Conservation (phyloP, 1,284 basidiomycete genomes). For the Amylostereum areolatum region DNA sequence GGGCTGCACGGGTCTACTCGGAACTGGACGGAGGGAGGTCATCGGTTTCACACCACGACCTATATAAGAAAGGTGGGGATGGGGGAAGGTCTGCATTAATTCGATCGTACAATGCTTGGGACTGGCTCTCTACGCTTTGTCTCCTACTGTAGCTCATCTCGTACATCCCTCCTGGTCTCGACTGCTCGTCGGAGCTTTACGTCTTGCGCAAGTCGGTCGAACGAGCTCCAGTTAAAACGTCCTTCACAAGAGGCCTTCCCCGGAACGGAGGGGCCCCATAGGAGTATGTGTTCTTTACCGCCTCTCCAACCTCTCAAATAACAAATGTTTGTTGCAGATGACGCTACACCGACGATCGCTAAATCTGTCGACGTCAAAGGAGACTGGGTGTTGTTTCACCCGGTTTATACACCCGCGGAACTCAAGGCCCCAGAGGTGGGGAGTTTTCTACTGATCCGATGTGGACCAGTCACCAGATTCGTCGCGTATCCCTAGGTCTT, state of each 20-base stretch:
- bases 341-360: constrained; percentile 1
- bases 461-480: not conserved
- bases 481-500: constrained; percentile 47
- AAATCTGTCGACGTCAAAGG: constrained; percentile 37
- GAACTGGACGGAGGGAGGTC: no score
- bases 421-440: constrained; percentile 68
- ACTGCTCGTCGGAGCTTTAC: constrained; percentile 3
- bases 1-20: no score
- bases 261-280: constrained; percentile 27
- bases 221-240: constrained; percentile 5
- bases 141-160: not conserved
- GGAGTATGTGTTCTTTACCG: constrained; percentile 19
- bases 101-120: no score
- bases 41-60: no score
- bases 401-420: constrained; percentile 75
- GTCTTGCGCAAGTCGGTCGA: not conserved
- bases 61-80: no score
- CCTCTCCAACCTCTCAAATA: constrained; percentile 4
- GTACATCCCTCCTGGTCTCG: constrained; percentile 1
- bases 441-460: not conserved
- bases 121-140: not conserved
- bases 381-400: constrained; percentile 82
- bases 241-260: constrained; percentile 15
- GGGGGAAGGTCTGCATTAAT: no score
- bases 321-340: constrained; percentile 1